Base-by-base conservation (phyloP, 1,284 basidiomycete species). In the Marasmius tenuissimus region DNA sequence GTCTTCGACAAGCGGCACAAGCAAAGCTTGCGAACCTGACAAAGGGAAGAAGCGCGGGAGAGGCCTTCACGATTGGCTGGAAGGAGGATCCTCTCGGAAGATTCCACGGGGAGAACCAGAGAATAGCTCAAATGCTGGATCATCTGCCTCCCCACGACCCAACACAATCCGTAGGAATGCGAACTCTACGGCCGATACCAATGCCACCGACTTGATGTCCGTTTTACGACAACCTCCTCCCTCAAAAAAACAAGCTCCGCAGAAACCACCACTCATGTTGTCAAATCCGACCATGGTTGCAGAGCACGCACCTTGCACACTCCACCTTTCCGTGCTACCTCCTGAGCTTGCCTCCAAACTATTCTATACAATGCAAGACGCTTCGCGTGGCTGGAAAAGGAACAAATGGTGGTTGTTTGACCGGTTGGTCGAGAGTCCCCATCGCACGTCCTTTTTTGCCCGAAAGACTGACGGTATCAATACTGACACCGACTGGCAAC, bases 391-490 rank as follows among this genome's bases (percentile, higher is more conserved):
- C 7, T 94, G 93, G 93, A 76, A 83, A 58, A 77, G 85, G 49
- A 93, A 92, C 67, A 90, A 87, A 69, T 95, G 92, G 93, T 93
- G 87, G 85, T 78, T 95, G 10, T 89, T 91, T 71, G 91, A 94
- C 68, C 81, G 88, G 18, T 66, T 92, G 27, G 93, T 94, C 1
- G 90, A 93, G 74, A 91, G 89, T 63, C 91, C 93, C 1, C 93
- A 95, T 74, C 81, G 85, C n/a, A 92, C 92, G 0, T 85, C 87
- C 0, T 93, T 94, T 73, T 94, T 86, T 72, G 83, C 84, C 16
- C 78, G 89, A 40, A 76, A 73, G 63, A 77, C 74, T 27, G 76
- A 79, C 52, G 77, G 79, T 6, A 61, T 76, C 7, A 76, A 76
- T 53, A 72, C 75, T 9, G 76, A 84, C 59, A 73, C 81, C 55